Evolutionary conservation across 2,329 filamentous ascomycete species (phyloP).

Genomic region (Trichoderma afroharzianum): DNA sequence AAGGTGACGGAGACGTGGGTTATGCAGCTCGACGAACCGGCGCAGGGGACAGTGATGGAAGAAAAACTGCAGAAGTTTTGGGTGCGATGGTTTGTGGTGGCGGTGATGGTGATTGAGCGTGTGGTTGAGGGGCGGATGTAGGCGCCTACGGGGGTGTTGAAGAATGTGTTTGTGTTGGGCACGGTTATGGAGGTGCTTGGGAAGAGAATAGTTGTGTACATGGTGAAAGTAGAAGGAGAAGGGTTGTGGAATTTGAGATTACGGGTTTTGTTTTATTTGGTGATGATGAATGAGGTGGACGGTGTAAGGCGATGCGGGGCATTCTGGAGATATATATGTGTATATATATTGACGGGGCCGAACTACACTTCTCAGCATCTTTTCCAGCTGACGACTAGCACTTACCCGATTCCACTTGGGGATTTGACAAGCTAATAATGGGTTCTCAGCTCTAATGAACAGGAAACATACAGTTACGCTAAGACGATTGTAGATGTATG

Average conservation of each 20-base stretch:
- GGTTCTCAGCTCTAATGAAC: neutral
- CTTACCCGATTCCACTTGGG: neutral
- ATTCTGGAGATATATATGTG: too few species aligned
- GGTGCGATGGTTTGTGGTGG: neutral
- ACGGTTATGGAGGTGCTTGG: neutral
- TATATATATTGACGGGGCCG: neutral
- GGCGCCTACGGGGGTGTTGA: neutral
- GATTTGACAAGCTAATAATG: neutral
- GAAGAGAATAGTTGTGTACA: neutral
- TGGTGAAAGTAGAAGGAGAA: neutral
- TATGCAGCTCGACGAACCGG: neutral
- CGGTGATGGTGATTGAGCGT: neutral
- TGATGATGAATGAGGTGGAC: neutral
- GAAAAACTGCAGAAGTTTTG: neutral
- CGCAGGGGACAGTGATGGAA: neutral
- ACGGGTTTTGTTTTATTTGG: neutral
- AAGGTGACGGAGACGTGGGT: neutral
- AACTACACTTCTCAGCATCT: neutral
- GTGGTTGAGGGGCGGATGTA: neutral
- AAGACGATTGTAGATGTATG: neutral
- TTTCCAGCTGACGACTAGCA: neutral
- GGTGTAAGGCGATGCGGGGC: neutral
- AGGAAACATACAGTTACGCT: neutral
- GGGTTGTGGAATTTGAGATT: neutral
- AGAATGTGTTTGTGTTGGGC: rapidly evolving